Evolutionary conservation across 2,329 filamentous ascomycete species (phyloP).

Genomic region (Colletotrichum melonis): DNA sequence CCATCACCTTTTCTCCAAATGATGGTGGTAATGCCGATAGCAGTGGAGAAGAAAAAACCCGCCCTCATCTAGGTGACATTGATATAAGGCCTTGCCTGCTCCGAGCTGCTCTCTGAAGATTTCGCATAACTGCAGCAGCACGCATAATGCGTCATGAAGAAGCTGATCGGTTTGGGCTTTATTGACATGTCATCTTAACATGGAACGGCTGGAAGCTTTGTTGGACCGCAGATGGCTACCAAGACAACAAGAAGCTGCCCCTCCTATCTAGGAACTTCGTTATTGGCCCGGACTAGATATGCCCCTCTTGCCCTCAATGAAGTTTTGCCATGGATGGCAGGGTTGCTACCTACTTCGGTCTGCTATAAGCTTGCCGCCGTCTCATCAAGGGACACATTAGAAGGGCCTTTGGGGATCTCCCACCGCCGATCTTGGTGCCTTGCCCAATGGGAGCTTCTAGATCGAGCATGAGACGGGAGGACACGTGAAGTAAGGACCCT

Average conservation of each 20-base stretch:
- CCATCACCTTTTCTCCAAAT: no score
- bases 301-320: no score
- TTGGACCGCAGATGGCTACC: background rate
- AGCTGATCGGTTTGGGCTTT: no score
- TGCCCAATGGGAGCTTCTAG: background rate
- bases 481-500: constrained; percentile 18
- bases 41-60: no score
- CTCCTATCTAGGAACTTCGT: background rate
- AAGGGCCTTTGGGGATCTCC: background rate
- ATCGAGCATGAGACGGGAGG: background rate
- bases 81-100: no score
- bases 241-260: background rate
- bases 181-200: no score
- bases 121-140: no score
- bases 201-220: background rate
- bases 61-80: no score
- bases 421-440: constrained; percentile 27
- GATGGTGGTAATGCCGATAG: no score
- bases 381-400: background rate
- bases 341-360: background rate
- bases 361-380: constrained; percentile 11
- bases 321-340: background rate
- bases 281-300: background rate
- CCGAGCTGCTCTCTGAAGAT: no score
- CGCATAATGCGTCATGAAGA: no score